These are phyloP conservation scores for Aspergillus latus DNA, from an alignment of 2,329 filamentous ascomycete genomes.

Conservation along the genomic window DNA sequence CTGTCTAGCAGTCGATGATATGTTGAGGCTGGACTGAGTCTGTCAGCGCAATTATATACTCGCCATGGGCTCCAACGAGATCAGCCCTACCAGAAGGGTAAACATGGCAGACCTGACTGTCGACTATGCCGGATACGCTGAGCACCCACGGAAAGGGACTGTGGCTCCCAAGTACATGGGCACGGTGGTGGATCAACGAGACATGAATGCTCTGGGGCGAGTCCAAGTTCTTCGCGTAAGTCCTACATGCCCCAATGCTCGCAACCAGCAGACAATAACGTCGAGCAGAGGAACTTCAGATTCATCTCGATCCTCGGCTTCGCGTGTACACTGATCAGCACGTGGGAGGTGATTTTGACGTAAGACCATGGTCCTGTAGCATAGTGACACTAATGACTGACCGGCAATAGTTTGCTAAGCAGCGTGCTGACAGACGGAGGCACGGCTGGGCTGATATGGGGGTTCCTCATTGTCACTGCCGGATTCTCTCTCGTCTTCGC, in stretches of 20 bases:
- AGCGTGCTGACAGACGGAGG: constrained; percentile 39
- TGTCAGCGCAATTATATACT: background rate
- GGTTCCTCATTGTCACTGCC: constrained; percentile 32
- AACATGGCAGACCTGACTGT: background rate
- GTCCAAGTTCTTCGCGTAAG: constrained; percentile 41
- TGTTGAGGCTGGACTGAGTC: background rate
- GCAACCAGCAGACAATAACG: constrained; percentile 5
- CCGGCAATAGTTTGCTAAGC: constrained; percentile 26
- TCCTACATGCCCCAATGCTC: background rate
- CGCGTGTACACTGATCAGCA: constrained; percentile 44
- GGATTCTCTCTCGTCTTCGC: constrained; percentile 39
- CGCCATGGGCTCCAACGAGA: constrained; percentile 6
- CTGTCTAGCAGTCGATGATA: background rate
- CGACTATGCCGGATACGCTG: constrained; percentile 18
- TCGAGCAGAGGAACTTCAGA: constrained; percentile 41
- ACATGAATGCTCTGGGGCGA: constrained; percentile 42
- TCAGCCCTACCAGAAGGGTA: background rate
- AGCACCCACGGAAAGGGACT: constrained; percentile 26
- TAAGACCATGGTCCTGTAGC: constrained; percentile 23
- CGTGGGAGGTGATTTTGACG: constrained; percentile 47
- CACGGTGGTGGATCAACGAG: constrained; percentile 36
- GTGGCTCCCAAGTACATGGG: constrained; percentile 40
- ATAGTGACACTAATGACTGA: constrained; percentile 13
- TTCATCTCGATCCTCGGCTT: constrained; percentile 50
- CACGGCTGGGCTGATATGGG: constrained; percentile 41